These are phyloP conservation scores for Elongisporangium prolatum DNA, from an alignment of 352 stramenopile species.

Conservation along the genomic window DNA sequence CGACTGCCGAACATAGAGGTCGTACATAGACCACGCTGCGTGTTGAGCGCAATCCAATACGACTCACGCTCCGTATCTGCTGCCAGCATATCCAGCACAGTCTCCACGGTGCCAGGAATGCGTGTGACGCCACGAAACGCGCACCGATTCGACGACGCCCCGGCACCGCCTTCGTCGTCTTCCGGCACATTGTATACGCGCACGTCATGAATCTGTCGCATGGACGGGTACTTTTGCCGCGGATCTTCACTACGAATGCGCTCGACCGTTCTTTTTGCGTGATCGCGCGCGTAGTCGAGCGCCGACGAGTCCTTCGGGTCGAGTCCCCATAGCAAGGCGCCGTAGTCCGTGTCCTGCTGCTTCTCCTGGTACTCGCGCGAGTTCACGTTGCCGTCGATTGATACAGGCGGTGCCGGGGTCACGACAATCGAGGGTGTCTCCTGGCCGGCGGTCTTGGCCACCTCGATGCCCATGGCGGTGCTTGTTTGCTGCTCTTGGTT, in stretches of 20 bases:
- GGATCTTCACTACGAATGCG: slow-evolving; percentile 44
- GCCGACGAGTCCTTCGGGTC: slow-evolving; percentile 25
- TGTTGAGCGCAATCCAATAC: slow-evolving; percentile 74
- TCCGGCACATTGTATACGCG: slow-evolving; percentile 43
- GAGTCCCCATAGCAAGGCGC: slow-evolving; percentile 35
- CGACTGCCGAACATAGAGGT: slow-evolving; percentile 34
- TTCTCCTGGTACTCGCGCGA: slow-evolving; percentile 3
- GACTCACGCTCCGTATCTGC: slow-evolving; percentile 54
- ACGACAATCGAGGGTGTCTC: neutral
- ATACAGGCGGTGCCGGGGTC: slow-evolving; percentile 1
- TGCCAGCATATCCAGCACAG: slow-evolving; percentile 48
- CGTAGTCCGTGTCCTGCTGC: slow-evolving; percentile 23
- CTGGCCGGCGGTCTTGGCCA: neutral
- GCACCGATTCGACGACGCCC: slow-evolving; percentile 23
- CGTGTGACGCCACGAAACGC: slow-evolving; percentile 70
- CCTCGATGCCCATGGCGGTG: neutral
- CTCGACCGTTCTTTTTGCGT: slow-evolving; percentile 40
- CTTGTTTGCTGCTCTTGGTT: neutral
- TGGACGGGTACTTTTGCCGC: slow-evolving; percentile 39
- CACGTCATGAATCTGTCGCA: slow-evolving; percentile 62
- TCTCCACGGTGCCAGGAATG: slow-evolving; percentile 52
- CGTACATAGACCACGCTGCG: slow-evolving; percentile 50
- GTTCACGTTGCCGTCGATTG: slow-evolving; percentile 6
- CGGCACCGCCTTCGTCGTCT: slow-evolving; percentile 3
- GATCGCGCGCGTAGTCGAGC: slow-evolving; percentile 50